Evolutionary conservation across 805 yeast genomes (phyloP).

Genomic region (Isabelozyma heimii): DNA sequence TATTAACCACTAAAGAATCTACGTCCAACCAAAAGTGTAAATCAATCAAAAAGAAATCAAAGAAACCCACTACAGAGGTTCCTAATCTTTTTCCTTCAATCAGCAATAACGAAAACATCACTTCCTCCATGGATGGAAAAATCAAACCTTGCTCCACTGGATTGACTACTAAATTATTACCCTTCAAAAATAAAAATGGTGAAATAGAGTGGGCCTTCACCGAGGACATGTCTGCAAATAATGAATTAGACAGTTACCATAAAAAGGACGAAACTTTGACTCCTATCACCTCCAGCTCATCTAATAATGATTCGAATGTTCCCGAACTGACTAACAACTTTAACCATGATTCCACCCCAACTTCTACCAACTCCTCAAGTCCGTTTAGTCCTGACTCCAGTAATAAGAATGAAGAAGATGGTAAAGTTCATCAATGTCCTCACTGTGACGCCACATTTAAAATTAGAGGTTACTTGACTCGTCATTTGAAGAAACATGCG

Average conservation of each 20-base stretch:
- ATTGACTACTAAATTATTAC: constrained; percentile 46
- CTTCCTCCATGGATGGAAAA: constrained; percentile 3
- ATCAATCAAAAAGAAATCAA: neutral
- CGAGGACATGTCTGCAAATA: constrained; percentile 31
- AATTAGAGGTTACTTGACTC: constrained; percentile 52
- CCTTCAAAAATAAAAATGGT: constrained; percentile 51
- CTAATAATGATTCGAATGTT: constrained; percentile 30
- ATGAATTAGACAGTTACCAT: constrained; percentile 28
- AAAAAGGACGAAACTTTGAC: constrained; percentile 15
- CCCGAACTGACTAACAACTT: constrained; percentile 8
- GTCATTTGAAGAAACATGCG: constrained; percentile 55
- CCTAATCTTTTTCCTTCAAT: constrained; percentile 9
- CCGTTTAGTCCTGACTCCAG: constrained; percentile 18
- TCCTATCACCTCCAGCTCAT: constrained; percentile 38
- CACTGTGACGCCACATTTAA: constrained; percentile 49
- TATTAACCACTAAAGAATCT: neutral
- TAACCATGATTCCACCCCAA: constrained; percentile 21
- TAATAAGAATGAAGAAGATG: constrained; percentile 10
- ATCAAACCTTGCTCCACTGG: constrained; percentile 49
- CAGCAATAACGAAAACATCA: constrained; percentile 1
- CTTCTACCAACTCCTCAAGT: constrained; percentile 22
- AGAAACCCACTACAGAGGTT: neutral
- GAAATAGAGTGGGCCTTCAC: constrained; percentile 58
- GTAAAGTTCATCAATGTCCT: constrained; percentile 39
- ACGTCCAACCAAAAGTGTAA: neutral